Conservation (phyloP, 495 filamentous ascomycete genomes). For the Aspergillus haitiensis region DNA sequence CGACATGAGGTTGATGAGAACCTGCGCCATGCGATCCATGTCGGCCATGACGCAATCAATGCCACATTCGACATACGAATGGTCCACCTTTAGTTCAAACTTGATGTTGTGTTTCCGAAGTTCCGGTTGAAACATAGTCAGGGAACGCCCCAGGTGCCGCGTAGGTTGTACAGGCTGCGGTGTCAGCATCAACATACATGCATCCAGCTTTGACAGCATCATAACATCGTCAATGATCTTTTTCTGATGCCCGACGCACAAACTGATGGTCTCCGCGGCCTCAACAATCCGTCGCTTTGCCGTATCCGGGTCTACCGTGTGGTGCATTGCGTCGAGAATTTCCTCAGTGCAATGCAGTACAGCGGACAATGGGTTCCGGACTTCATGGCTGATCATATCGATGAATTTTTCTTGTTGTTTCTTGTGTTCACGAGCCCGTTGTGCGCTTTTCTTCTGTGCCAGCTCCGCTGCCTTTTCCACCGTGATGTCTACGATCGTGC, state of each 20-base stretch:
- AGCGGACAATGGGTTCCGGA: conserved; percentile 79
- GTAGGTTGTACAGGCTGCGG: conserved; percentile 68
- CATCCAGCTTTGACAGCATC: conserved; percentile 81
- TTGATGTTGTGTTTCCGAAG: conserved; percentile 66
- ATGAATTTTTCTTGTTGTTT: conserved; percentile 80
- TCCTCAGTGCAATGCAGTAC: conserved; percentile 82
- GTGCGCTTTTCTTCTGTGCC: conserved; percentile 58
- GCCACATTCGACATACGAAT: conserved; percentile 52
- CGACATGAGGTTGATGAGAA: conserved; percentile 72
- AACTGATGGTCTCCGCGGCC: conserved; percentile 71
- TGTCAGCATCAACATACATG: conserved; percentile 65
- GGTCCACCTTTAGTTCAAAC: conserved; percentile 60
- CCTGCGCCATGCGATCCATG: conserved; percentile 68
- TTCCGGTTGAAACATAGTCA: conserved; percentile 74
- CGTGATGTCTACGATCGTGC: conserved; percentile 44
- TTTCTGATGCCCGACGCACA: conserved; percentile 76
- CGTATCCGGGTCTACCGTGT: conserved; percentile 11
- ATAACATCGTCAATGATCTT: conserved; percentile 79
- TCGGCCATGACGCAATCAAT: conserved; percentile 71
- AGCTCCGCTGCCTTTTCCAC: conserved; percentile 48
- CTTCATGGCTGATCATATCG: conserved; percentile 85
- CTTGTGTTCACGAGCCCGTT: conserved; percentile 65
- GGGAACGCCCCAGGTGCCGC: conserved; percentile 61
- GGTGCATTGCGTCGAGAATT: conserved; percentile 44
- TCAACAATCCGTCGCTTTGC: conserved; percentile 51